Percentiles rank a stretch among this genome's conserved stretches.
These are phyloP conservation scores for Cladorrhinum sp. DNA, from an alignment of 2,329 filamentous ascomycete species.

Conservation along the genomic window DNA sequence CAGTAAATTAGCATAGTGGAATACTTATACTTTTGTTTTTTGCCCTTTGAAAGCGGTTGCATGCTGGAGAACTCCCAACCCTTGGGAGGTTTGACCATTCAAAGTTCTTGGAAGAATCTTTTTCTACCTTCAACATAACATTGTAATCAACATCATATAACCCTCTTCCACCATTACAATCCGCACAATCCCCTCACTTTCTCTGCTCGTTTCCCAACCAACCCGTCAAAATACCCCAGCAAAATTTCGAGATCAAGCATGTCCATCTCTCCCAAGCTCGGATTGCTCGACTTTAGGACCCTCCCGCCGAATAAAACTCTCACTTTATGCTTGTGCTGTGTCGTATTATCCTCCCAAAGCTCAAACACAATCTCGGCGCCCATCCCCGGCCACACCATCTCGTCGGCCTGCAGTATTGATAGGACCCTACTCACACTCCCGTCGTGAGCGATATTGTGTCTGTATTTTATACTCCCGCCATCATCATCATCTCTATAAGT, in stretches of 20 bases:
- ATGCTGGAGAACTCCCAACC: too few relatives aligned
- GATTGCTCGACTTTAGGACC: constrained; percentile 64
- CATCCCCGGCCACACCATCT: constrained; percentile 85
- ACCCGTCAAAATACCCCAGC: constrained; percentile 66
- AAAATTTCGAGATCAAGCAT: constrained; percentile 66
- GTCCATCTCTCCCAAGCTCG: constrained; percentile 63
- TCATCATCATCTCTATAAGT: constrained; percentile 36
- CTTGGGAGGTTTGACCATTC: too few relatives aligned
- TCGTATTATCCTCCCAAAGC: constrained; percentile 52
- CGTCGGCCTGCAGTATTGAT: constrained; percentile 66
- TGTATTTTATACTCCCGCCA: constrained; percentile 45
- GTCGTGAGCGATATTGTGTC: constrained; percentile 80
- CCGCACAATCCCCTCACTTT: not conserved
- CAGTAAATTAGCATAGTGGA: too few relatives aligned
- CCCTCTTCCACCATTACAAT: too few relatives aligned
- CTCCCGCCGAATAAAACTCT: constrained; percentile 70
- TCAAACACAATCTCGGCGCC: constrained; percentile 76
- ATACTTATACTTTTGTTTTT: too few relatives aligned
- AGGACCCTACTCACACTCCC: constrained; percentile 67
- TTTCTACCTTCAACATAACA: too few relatives aligned
- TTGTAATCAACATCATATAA: too few relatives aligned
- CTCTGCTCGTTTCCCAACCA: constrained; percentile 55
- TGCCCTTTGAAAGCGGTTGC: too few relatives aligned
- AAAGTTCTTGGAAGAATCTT: too few relatives aligned
- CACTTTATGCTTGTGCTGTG: constrained; percentile 47